Evolutionary conservation across 805 yeast species (phyloP).

Genomic region (Metschnikowia reukaufii): DNA sequence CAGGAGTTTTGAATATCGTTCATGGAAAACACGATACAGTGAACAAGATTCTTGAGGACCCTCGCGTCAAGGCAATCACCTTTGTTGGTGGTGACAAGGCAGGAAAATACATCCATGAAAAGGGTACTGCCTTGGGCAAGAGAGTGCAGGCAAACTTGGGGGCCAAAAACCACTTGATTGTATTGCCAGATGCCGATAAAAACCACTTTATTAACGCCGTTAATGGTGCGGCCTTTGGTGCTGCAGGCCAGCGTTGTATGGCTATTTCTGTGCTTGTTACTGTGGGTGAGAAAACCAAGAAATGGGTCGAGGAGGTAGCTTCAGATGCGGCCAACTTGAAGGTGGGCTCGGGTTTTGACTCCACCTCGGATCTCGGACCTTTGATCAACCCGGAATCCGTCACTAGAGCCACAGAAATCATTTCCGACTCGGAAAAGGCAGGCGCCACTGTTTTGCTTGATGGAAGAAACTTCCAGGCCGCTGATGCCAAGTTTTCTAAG

Average conservation of each 20-base stretch:
- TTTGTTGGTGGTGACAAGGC: slow-evolving; percentile 81
- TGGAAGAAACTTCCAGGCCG: slow-evolving; percentile 53
- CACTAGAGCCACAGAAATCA: slow-evolving; percentile 54
- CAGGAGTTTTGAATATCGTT: slow-evolving; percentile 68
- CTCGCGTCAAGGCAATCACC: slow-evolving; percentile 72
- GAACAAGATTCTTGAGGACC: slow-evolving; percentile 66
- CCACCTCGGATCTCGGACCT: slow-evolving; percentile 67
- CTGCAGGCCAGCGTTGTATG: slow-evolving; percentile 85
- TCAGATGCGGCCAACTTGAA: slow-evolving; percentile 55
- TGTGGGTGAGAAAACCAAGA: slow-evolving; percentile 58
- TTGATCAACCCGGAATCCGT: slow-evolving; percentile 62
- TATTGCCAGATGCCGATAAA: slow-evolving; percentile 72
- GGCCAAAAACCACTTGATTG: slow-evolving; percentile 75
- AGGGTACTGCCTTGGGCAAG: slow-evolving; percentile 67
- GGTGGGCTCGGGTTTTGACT: slow-evolving; percentile 67
- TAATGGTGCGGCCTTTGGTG: slow-evolving; percentile 77
- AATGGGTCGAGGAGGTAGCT: slow-evolving; percentile 62
- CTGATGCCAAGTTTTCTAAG: slow-evolving; percentile 36
- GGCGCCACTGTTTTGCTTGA: slow-evolving; percentile 67
- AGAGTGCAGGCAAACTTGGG: slow-evolving; percentile 78
- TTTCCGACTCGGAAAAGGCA: slow-evolving; percentile 52
- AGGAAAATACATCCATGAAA: slow-evolving; percentile 68
- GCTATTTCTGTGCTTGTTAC: slow-evolving; percentile 72
- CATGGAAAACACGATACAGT: slow-evolving; percentile 77
- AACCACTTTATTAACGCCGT: slow-evolving; percentile 61